Evolutionary conservation across 2,329 filamentous ascomycete genomes (phyloP).

Genomic region (Fonsecaea pugnacius): DNA sequence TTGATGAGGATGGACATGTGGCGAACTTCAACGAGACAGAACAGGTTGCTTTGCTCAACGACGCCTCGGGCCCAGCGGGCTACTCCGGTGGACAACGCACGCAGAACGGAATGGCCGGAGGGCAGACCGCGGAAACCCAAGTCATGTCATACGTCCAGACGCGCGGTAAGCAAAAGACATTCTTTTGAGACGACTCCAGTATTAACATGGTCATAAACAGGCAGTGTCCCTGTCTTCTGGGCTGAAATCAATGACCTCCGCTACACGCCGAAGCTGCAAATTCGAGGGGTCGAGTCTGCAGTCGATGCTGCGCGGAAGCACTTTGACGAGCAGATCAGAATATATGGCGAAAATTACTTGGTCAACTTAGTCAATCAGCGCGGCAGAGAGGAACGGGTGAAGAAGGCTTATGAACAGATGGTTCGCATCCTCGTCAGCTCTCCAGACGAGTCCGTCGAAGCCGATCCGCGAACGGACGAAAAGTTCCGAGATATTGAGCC

Average conservation of each 20-base stretch:
- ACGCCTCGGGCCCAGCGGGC: slow-evolving; percentile 73
- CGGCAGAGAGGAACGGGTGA: slow-evolving; percentile 84
- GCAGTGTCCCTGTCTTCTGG: slow-evolving; percentile 96
- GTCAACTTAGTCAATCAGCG: slow-evolving; percentile 98
- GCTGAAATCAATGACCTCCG: slow-evolving; percentile 90
- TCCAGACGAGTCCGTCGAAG: slow-evolving; percentile 67
- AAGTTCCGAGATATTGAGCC: slow-evolving; percentile 73
- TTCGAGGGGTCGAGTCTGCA: slow-evolving; percentile 81
- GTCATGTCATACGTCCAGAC: slow-evolving; percentile 96
- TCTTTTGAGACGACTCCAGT: too few relatives aligned
- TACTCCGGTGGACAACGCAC: slow-evolving; percentile 77
- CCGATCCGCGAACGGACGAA: slow-evolving; percentile 71
- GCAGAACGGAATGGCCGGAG: slow-evolving; percentile 71
- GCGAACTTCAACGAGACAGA: slow-evolving; percentile 99
- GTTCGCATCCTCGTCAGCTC: slow-evolving; percentile 74
- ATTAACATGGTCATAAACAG: slow-evolving; percentile 43
- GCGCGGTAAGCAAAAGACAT: slow-evolving; percentile 48
- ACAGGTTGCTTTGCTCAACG: slow-evolving; percentile 87
- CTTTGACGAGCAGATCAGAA: slow-evolving; percentile 87
- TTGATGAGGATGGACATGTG: slow-evolving; percentile 93
- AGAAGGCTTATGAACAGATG: slow-evolving; percentile 91
- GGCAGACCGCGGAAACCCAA: slow-evolving; percentile 74
- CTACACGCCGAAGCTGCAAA: slow-evolving; percentile 87
- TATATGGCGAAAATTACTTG: slow-evolving; percentile 96
- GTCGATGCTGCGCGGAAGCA: slow-evolving; percentile 79